These are phyloP conservation scores for Arabidopsis suecica DNA, from an alignment of 345 rosid species.

Conservation along the genomic window DNA sequence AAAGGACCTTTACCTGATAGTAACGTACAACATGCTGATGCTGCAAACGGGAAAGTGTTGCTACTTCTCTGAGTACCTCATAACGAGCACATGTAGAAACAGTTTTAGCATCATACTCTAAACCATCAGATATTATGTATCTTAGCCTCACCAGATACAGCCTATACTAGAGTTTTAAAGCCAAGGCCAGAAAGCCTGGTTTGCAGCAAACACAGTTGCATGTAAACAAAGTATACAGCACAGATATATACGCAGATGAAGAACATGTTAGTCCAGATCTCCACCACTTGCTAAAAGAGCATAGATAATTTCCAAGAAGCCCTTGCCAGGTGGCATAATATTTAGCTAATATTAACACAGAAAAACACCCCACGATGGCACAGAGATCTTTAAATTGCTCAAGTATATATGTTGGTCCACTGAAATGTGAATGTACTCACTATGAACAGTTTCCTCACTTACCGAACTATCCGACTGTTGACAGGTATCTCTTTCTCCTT, in stretches of 20 bases:
- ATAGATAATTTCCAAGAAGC: not conserved
- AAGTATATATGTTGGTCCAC: slow-evolving; percentile 6
- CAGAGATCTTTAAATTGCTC: slow-evolving; percentile 5
- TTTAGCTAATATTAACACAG: slow-evolving; percentile 20
- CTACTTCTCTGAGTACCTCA: slow-evolving; percentile 83
- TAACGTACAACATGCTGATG: slow-evolving; percentile 99
- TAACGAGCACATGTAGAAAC: slow-evolving; percentile 33
- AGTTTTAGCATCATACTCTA: slow-evolving; percentile 30
- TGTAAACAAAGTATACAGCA: slow-evolving; percentile 15
- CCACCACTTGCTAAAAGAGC: slow-evolving; percentile 15
- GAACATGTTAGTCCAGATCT: slow-evolving; percentile 7
- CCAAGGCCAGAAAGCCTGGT: slow-evolving; percentile 22
- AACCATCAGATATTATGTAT: slow-evolving; percentile 19
- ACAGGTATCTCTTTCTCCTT: slow-evolving; percentile 84
- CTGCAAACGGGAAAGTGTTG: slow-evolving; percentile 95
- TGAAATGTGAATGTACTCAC: slow-evolving; percentile 6
- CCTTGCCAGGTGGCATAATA: slow-evolving; percentile 18
- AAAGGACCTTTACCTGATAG: slow-evolving; percentile 71
- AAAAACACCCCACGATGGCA: slow-evolving; percentile 29
- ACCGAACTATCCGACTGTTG: slow-evolving; percentile 84
- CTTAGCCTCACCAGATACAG: slow-evolving; percentile 15
- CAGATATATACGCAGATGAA: slow-evolving; percentile 4
- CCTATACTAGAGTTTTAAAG: slow-evolving; percentile 28
- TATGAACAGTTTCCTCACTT: slow-evolving; percentile 24
- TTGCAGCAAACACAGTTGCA: slow-evolving; percentile 20